Percentiles rank a stretch among this genome's conserved stretches.
phyloP scores from a whole-genome alignment of 192 early-diverging fungal genomes.

The Helicostylum pulchrum region DNA sequence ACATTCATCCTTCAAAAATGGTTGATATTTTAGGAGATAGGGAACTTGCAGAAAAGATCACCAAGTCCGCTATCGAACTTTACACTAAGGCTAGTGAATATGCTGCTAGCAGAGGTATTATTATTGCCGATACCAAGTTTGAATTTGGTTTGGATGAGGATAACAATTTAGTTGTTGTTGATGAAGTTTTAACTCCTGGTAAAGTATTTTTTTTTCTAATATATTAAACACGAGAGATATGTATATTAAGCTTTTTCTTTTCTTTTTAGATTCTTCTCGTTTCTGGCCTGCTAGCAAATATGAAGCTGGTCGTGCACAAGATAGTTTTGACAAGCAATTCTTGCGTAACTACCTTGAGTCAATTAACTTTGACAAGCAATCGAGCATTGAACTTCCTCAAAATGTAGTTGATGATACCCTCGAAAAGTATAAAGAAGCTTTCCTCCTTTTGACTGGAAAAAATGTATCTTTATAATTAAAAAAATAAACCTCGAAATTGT shows the following conservation, averaged over 20 bases:
- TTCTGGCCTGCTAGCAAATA: constrained; percentile 93
- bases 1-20: constrained; percentile 93
- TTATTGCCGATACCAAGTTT: constrained; percentile 99
- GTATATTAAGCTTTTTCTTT: neutral
- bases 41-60: constrained; percentile 72
- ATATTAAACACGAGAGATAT: neutral
- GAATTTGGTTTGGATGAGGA: constrained; percentile 94
- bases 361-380: constrained; percentile 85
- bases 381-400: constrained; percentile 79
- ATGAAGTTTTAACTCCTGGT: constrained; percentile 97
- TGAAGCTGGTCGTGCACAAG: constrained; percentile 72
- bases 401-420: constrained; percentile 84
- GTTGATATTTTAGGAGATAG: constrained; percentile 79
- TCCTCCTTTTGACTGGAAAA: constrained; percentile 76
- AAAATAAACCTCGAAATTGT: neutral
- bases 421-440: constrained; percentile 89
- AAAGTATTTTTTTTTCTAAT: constrained; percentile 15
- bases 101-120: constrained; percentile 80
- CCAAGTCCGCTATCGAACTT: constrained; percentile 67
- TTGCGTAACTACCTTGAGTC: constrained; percentile 89
- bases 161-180: constrained; percentile 80
- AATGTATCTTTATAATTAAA: constrained; percentile 52
- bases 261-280: constrained; percentile 80
- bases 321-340: constrained; percentile 97
- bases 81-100: constrained; percentile 88